Base-by-base conservation (phyloP, 2,329 filamentous ascomycete species). In the Gnomoniopsis smithogilvyi region DNA sequence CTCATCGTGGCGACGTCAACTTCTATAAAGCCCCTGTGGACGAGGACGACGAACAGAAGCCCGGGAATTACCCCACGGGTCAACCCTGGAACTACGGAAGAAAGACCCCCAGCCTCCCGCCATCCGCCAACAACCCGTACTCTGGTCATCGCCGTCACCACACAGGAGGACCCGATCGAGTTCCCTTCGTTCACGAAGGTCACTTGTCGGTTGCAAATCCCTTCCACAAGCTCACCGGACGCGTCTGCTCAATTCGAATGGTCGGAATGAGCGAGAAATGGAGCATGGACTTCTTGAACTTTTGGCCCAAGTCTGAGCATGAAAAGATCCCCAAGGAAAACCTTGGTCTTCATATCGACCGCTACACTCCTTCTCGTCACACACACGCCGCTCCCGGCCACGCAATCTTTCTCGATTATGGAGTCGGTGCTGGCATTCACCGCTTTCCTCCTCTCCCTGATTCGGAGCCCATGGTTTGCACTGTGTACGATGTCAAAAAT, bases 211-310 rank as follows among this genome's bases (percentile, higher is more conserved):
- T 74, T 17, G 74, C 69, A 60, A 67, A 72, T 50, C 65, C 66
- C 19, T 61, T 77, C 3, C 34, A 68, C 4, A 62, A 57, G 1
- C 69, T 77, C 2, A 64, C 61, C 12, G 70, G 67, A 6, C 64
- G 67, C 1, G 56, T 76, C 48, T 60, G 65, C 36, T 70, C 72
- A 0, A 59, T 72, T 7, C 70, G 74, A 19, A 68, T 77, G 56
- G 72, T 69, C 22, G 74, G 74, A 2, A 75, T 77, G 61, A 67
- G 64, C 58, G 67, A 72, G 14, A 14, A 50, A 0, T 75, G 73
- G 60, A 50, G n/a, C 51, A 56, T 34, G 15, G 21, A 47, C 6
- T 47, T 24, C 45, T 47, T 41, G 19, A 41, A 41, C 10, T 41
- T 62, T 14, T 62, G 61, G 61, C 61, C 58, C 3, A 43, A 57